Percentiles rank a stretch among this genome's conserved stretches.
These are phyloP conservation scores for Penicillium sp. DNA, from an alignment of 2,329 filamentous ascomycete species.

Conservation along the genomic window DNA sequence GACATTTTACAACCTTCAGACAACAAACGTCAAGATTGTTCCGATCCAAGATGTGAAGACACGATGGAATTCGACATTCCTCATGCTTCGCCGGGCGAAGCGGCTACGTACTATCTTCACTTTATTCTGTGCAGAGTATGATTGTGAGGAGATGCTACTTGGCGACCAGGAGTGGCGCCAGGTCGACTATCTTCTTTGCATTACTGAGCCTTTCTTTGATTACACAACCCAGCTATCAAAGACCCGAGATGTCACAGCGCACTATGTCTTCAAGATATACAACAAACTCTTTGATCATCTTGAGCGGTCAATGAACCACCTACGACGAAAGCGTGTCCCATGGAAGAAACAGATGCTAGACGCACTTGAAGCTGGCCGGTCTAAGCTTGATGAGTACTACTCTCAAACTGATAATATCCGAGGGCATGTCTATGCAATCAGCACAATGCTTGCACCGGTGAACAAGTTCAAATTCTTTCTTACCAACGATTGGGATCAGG, in stretches of 20 bases:
- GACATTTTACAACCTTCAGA: slow-evolving; percentile 4
- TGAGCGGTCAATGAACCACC: slow-evolving; percentile 5
- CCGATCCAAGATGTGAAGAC: slow-evolving; percentile 13
- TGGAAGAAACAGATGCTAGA: slow-evolving; percentile 14
- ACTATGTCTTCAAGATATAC: slow-evolving; percentile 19
- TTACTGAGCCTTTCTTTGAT: slow-evolving; percentile 20
- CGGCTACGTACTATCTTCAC: slow-evolving; percentile 1
- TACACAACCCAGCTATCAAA: slow-evolving; percentile 13
- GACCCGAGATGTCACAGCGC: slow-evolving; percentile 12
- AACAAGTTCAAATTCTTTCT: slow-evolving; percentile 19
- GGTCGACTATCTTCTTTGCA: slow-evolving; percentile 16
- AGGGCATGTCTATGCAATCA: slow-evolving; percentile 14
- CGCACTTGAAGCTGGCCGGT: not conserved
- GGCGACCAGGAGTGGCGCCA: slow-evolving; percentile 2
- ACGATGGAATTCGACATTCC: slow-evolving; percentile 13
- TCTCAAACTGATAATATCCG: slow-evolving; percentile 5
- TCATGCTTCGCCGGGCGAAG: slow-evolving; percentile 5
- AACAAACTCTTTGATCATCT: slow-evolving; percentile 19
- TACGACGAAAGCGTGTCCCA: slow-evolving; percentile 9
- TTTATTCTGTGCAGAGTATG: not conserved
- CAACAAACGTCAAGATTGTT: slow-evolving; percentile 3
- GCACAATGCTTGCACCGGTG: slow-evolving; percentile 10
- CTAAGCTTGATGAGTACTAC: slow-evolving; percentile 18
- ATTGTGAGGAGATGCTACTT: not conserved
- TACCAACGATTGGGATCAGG: slow-evolving; percentile 5